A percentile compares a stretch with the other conserved stretches of the same genome.
Evolutionary conservation across 2,329 filamentous ascomycete species (phyloP).

Genomic region (Grosmannia huntii): DNA sequence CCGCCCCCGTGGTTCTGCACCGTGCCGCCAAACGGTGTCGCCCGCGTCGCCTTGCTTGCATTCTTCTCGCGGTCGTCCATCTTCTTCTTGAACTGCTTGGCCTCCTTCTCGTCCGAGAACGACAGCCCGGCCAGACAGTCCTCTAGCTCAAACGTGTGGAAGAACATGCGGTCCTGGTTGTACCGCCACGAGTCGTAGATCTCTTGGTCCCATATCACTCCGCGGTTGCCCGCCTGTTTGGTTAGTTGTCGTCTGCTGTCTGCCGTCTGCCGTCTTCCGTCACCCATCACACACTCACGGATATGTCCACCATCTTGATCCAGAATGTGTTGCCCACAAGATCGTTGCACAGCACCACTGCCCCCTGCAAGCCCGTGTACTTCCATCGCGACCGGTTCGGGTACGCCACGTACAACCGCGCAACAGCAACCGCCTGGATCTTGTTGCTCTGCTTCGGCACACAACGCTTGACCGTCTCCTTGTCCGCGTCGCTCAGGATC

Average conservation of each 20-base stretch:
- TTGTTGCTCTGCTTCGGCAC: conserved; percentile 94
- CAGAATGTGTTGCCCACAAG: conserved; percentile 91
- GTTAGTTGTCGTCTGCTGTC: conserved; percentile 30
- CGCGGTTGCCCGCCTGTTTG: conserved; percentile 46
- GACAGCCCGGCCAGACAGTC: conserved; percentile 81
- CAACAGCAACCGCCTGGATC: conserved; percentile 90
- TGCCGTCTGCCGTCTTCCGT: neutral
- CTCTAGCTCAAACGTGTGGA: conserved; percentile 94
- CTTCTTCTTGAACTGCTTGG: conserved; percentile 93
- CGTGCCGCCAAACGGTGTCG: conserved; percentile 58
- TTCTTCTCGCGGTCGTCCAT: conserved; percentile 94
- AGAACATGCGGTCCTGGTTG: conserved; percentile 95
- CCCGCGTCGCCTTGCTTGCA: conserved; percentile 72
- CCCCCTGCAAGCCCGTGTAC: conserved; percentile 86
- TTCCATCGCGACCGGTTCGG: conserved; percentile 81
- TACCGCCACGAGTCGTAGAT: conserved; percentile 92
- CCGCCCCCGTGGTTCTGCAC: conserved; percentile 18
- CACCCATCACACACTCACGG: conserved; percentile 41
- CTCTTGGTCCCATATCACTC: conserved; percentile 95
- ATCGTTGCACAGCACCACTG: conserved; percentile 83
- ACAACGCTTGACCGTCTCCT: conserved; percentile 87
- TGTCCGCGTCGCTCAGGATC: conserved; percentile 81
- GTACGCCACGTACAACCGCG: conserved; percentile 84
- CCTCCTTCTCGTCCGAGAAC: conserved; percentile 95
- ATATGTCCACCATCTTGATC: conserved; percentile 95